Conservation (phyloP, 345 rosid species). For the Laguncularia racemosa region DNA sequence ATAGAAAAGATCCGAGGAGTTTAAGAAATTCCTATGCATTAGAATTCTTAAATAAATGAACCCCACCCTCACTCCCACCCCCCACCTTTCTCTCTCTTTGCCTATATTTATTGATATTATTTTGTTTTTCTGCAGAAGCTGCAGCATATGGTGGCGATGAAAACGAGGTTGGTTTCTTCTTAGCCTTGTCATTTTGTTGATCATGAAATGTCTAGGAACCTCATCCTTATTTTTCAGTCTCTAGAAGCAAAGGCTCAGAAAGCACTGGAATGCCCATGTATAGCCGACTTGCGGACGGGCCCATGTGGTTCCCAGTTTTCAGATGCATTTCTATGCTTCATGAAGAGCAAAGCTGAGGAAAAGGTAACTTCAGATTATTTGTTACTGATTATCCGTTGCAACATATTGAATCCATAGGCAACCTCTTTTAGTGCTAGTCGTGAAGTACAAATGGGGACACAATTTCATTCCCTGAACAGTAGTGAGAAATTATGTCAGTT, state of each 20-base stretch:
- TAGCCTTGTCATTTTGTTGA: neutral
- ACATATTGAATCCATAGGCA: neutral
- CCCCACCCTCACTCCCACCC: too few relatives aligned
- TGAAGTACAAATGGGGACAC: too few relatives aligned
- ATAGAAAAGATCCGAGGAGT: too few relatives aligned
- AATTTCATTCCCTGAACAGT: too few relatives aligned
- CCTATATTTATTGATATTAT: slow-evolving; percentile 9
- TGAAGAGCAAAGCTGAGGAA: slow-evolving; percentile 77
- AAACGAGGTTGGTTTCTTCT: slow-evolving; percentile 37
- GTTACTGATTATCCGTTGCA: neutral
- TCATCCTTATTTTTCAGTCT: slow-evolving; percentile 42
- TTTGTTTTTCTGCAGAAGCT: slow-evolving; percentile 52
- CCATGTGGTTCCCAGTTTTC: slow-evolving; percentile 74
- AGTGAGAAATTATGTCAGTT: too few relatives aligned
- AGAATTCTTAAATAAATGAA: too few relatives aligned
- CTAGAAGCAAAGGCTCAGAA: slow-evolving; percentile 68
- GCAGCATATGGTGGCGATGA: slow-evolving; percentile 53
- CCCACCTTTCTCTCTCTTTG: too few relatives aligned
- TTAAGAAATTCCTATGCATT: too few relatives aligned
- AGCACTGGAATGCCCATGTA: slow-evolving; percentile 89
- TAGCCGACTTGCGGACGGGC: slow-evolving; percentile 70
- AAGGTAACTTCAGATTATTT: slow-evolving; percentile 36
- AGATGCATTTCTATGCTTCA: slow-evolving; percentile 76
- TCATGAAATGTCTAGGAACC: slow-evolving; percentile 3
- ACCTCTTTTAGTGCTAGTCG: neutral